Conservation (phyloP, 1,284 basidiomycete genomes). For the Boletus sp. region DNA sequence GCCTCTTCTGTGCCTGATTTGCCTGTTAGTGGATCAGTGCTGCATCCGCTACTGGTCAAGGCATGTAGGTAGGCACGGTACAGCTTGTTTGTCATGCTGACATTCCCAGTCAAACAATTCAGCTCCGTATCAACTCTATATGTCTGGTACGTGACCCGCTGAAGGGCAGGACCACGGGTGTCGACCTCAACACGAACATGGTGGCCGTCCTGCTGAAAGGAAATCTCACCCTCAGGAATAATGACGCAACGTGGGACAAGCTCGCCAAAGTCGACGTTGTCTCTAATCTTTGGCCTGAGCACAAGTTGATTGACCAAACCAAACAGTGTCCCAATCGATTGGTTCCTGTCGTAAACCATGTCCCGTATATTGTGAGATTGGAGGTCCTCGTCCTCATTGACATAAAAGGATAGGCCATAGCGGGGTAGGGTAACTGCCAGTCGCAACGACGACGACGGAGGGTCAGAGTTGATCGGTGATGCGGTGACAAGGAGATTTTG, state of each 20-base stretch:
- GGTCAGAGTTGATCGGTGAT: not conserved
- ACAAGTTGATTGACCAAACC: slow-evolving; percentile 39
- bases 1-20: slow-evolving; percentile 48
- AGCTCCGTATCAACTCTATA: slow-evolving; percentile 41
- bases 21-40: slow-evolving; percentile 43
- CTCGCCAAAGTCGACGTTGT: not conserved
- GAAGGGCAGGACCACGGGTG: not conserved
- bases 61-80: slow-evolving; percentile 45
- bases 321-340: slow-evolving; percentile 27
- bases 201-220: slow-evolving; percentile 22
- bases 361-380: slow-evolving; percentile 26
- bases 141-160: slow-evolving; percentile 29
- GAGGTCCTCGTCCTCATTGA: slow-evolving; percentile 28
- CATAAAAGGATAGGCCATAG: slow-evolving; percentile 36
- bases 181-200: slow-evolving; percentile 29
- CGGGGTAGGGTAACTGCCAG: slow-evolving; percentile 40
- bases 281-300: slow-evolving; percentile 28
- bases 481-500: slow-evolving; percentile 19
- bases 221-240: slow-evolving; percentile 37
- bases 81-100: slow-evolving; percentile 34
- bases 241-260: slow-evolving; percentile 31
- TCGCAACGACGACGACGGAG: not conserved
- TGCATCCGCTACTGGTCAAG: slow-evolving; percentile 39
- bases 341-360: slow-evolving; percentile 27
- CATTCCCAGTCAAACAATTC: slow-evolving; percentile 35